Percentiles rank a stretch among this genome's conserved stretches.
Evolutionary conservation across 2,329 filamentous ascomycete genomes (phyloP).

Genomic region (Juglanconis oblonga): DNA sequence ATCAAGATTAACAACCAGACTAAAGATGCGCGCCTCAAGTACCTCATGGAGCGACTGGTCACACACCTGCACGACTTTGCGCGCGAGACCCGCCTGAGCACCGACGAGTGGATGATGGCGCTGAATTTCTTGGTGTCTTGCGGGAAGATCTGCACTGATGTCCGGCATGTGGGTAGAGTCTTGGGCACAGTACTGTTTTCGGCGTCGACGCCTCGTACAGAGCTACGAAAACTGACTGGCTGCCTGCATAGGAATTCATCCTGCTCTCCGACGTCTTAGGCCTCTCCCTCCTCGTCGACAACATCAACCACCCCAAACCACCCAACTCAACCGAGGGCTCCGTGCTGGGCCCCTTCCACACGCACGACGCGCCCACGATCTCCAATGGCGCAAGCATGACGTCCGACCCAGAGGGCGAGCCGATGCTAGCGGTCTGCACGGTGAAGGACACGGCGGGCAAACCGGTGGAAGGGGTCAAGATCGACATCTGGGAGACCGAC

Average conservation of each 20-base stretch:
- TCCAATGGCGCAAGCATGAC: conserved; percentile 61
- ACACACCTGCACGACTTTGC: conserved; percentile 80
- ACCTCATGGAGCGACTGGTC: conserved; percentile 70
- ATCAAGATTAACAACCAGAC: conserved; percentile 72
- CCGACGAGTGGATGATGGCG: conserved; percentile 74
- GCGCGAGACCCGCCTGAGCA: conserved; percentile 72
- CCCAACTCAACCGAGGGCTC: conserved; percentile 69
- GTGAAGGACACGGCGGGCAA: conserved; percentile 62
- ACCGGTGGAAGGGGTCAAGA: conserved; percentile 63
- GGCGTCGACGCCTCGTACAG: neutral
- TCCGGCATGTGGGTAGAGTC: conserved; percentile 58
- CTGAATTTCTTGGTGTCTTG: conserved; percentile 69
- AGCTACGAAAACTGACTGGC: neutral
- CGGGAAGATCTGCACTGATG: conserved; percentile 71
- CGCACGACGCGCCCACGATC: conserved; percentile 65
- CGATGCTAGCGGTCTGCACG: conserved; percentile 71
- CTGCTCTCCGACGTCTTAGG: conserved; percentile 77
- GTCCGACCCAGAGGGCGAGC: conserved; percentile 65
- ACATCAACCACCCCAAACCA: conserved; percentile 80
- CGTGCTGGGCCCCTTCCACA: conserved; percentile 80
- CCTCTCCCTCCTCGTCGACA: conserved; percentile 75
- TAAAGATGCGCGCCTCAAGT: conserved; percentile 62
- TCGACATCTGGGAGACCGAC: conserved; percentile 86
- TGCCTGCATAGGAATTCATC: conserved; percentile 64
- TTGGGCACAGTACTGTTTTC: neutral